Base-by-base conservation (phyloP, 257 asterid genomes). In the Gardenia jasminoides region DNA sequence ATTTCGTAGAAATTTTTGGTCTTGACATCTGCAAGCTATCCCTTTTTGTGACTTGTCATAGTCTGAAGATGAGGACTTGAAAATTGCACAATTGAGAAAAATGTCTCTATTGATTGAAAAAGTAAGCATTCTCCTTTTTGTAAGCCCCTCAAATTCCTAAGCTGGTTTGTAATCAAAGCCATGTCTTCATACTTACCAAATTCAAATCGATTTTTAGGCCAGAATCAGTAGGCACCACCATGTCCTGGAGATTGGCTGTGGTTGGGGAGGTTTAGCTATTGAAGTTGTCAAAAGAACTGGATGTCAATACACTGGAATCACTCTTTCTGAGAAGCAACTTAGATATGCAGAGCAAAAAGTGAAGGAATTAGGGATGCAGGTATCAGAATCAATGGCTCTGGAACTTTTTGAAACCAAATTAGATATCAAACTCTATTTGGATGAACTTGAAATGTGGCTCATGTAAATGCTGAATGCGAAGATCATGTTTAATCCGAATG, bases 191-290 rank as follows among this genome's bases (percentile, higher is more conserved):
- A 36, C 41, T 67, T 67, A 33, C 67, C 67, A 41, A 79, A 76
- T 77, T 20, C 73, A 48, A 54, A 52, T 28, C 31, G 48, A 47
- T n/a, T 24, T 44, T 58, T 88, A 95, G 99, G 98, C 97, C 68
- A 88, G 83, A 81, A 83, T 95, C 12, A 76, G 82, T 54, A 91
- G 90, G 83, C 85, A 90, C 46, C 92, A 92, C 81, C 96, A 93
- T 79, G 82, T 95, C 77, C 83, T 95, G 33, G 99, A 95, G 88
- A 95, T 95, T 10, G 99, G 99, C 33, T 86, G 94, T 72, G 98
- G 99, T 28, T 93, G 98, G 99, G 98, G 98, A 76, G 93, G 94
- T 68, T 83, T 95, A 52, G 99, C 96, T 24, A 85, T 95, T 7
- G 98, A 95, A 85, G 88, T 84, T n/a, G 99, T 95, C 0, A 88